Evolutionary conservation across 2,329 filamentous ascomycete species (phyloP).

Genomic region (Penicillium sp.): DNA sequence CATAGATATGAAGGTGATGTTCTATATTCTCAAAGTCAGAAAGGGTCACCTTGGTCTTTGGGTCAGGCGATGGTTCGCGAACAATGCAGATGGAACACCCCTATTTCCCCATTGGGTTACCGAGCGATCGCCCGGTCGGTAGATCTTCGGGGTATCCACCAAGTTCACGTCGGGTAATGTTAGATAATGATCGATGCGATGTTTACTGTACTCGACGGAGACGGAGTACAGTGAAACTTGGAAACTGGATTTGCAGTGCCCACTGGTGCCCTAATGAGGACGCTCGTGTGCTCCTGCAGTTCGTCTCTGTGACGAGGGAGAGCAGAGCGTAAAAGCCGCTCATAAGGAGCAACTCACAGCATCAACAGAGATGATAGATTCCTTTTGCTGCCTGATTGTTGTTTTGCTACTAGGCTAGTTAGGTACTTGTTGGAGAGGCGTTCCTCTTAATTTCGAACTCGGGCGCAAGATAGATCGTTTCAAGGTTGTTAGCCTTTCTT

Average conservation of each 20-base stretch:
- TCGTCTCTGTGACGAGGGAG: not conserved
- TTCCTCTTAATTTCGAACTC: no score
- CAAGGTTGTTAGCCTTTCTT: no score
- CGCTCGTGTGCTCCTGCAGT: not conserved
- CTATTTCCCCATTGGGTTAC: slow-evolving; percentile 16
- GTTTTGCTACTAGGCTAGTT: not conserved
- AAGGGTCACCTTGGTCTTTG: not conserved
- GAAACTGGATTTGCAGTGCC: not conserved
- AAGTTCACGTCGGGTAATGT: not conserved
- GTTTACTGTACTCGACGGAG: not conserved
- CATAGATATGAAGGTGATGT: not conserved
- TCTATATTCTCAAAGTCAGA: not conserved
- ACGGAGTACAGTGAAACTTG: not conserved
- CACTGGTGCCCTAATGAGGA: not conserved
- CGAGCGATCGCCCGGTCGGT: slow-evolving; percentile 17
- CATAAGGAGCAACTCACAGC: not conserved
- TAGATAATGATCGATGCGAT: slow-evolving; percentile 8
- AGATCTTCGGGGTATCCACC: slow-evolving; percentile 17
- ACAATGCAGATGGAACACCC: not conserved
- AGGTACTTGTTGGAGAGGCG: not conserved
- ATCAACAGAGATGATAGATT: not conserved
- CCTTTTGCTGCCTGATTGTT: not conserved
- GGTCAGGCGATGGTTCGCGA: not conserved
- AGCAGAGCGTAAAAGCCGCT: not conserved
- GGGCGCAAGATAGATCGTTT: no score